Evolutionary conservation across 768 basidiomycete genomes (phyloP), one percentile per base, ranked within the genome.

Genomic region (Leccinum pellstonianum): DNA sequence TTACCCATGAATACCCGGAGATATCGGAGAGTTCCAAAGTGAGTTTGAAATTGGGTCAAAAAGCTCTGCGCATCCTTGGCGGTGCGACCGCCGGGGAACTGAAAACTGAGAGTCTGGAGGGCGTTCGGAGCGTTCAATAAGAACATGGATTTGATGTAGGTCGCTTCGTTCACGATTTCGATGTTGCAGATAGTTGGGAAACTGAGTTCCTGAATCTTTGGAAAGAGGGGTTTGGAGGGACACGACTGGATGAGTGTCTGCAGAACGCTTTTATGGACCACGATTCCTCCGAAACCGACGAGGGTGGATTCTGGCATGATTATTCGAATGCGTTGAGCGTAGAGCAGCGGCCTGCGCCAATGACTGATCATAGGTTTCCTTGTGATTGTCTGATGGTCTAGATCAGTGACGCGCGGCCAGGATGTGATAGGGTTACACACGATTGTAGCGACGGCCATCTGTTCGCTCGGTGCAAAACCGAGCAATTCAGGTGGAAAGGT

Each of bases 161-260:
- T 60, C 17, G 59, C 35, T 11, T 47, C 52, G 19, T 66, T 59
- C 7, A 60, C 52, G 55, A 67, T 55, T 35, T 56, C 31, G 15
- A 68, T 63, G 58, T 66, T 69, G 38, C 65, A 70, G 5, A 70
- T 57, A 2, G 57, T 55, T 1, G 57, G 17, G 11, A 59, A 60
- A 5, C 37, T 43, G 31, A 68, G 68, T 46, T 68, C 68, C 60
- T 69, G 65, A 2, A 69, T 65, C 46, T 67, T 69, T 17, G 62
- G 65, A 23, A 68, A 62, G 12, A 67, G 19, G 12, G 68, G 64
- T 27, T 58, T 58, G 52, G 60, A 61, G 2, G 67, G 67, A 17
- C 68, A 68, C 3, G 67, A 62, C 11, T 69, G 56, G n/a, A 64
- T 35, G 43, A 68, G 65, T 0, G 60, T 62, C 41, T 61, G 60